These are phyloP conservation scores for Parsonsia alboflavescens DNA, from an alignment of 257 asterid species.

Conservation along the genomic window DNA sequence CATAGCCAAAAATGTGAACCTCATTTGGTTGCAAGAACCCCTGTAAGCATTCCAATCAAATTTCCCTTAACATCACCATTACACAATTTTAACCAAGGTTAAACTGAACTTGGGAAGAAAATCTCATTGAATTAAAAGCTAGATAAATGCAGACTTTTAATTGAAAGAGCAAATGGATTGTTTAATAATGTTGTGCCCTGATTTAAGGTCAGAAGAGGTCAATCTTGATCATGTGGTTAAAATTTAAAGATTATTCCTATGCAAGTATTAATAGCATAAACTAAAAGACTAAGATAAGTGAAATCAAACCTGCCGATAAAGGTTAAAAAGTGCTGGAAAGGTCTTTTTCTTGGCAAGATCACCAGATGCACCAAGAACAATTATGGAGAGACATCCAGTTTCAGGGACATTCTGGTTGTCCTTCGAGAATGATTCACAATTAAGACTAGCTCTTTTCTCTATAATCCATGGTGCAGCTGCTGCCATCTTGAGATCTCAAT, in stretches of 20 bases:
- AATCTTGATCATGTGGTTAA: neutral
- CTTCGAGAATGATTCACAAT: constrained; percentile 48
- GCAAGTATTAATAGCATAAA: neutral
- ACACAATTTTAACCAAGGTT: neutral
- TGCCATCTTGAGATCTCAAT: constrained; percentile 31
- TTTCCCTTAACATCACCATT: constrained; percentile 15
- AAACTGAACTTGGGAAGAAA: neutral
- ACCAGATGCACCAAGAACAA: constrained; percentile 98
- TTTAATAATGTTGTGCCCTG: neutral
- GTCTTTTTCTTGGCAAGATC: constrained; percentile 99
- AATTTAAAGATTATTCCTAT: neutral
- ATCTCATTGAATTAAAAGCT: neutral
- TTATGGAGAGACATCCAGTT: constrained; percentile 70
- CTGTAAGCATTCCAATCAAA: constrained; percentile 35
- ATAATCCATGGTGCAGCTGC: constrained; percentile 45
- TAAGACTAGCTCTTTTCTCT: constrained; percentile 45
- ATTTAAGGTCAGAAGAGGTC: neutral
- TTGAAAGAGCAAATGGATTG: neutral
- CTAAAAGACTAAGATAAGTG: neutral
- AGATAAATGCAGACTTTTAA: neutral
- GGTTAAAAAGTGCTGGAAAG: constrained; percentile 94
- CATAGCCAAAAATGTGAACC: constrained; percentile 96
- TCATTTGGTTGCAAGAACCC: constrained; percentile 77
- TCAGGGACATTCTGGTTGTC: constrained; percentile 52
- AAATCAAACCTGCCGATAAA: constrained; percentile 71